Evolutionary conservation across 495 filamentous ascomycete genomes (phyloP), one percentile per base, ranked within the genome.

Genomic region (Podospora anserina): DNA sequence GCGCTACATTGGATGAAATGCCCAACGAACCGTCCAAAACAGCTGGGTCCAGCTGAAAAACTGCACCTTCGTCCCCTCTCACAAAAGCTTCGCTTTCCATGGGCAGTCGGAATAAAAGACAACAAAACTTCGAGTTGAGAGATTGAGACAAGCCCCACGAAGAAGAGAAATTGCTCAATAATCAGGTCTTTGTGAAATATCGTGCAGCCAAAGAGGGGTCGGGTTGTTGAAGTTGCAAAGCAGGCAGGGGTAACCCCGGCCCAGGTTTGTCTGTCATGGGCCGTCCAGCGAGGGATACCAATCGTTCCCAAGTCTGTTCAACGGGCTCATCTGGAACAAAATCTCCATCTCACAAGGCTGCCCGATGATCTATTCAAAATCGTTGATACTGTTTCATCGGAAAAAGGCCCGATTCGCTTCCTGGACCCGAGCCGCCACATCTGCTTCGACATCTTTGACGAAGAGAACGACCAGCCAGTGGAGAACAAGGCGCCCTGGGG

Each of bases 321-420:
- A 83, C 62, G 86, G 87, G 80, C 82, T 80, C 69, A 84, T 85
- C 75, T 87, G 76, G 58, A 82, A 77, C 71, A 87, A 82, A 76
- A 76, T 67, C 27, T 78, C 9, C 18, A 68, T 28, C 55, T 76
- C 20, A 72, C 68, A 23, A 69, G 66, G 19, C 61, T 80, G 4
- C 68, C 72, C 18, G 75, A 74, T 9, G 65, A 71, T 0, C 32
- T 71, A 2, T 77, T 73, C 66, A 15, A 53, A 16, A 54, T 27
- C 3, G 66, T 79, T 3, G 67, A 76, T 23, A 44, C 65, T 5
- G n/a, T 78, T 0, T 66, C 59, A 27, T 63, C 55, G 4, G 55
- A 63, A 20, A 65, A 67, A 28, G 74, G 66, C 13, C 69, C 71
- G 13, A 62, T 73, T 28, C 65, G 77, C 27, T 78, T 78, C 61